These are phyloP conservation scores for Entomortierella parvispora DNA, from an alignment of 192 early-diverging fungal species.

Conservation along the genomic window DNA sequence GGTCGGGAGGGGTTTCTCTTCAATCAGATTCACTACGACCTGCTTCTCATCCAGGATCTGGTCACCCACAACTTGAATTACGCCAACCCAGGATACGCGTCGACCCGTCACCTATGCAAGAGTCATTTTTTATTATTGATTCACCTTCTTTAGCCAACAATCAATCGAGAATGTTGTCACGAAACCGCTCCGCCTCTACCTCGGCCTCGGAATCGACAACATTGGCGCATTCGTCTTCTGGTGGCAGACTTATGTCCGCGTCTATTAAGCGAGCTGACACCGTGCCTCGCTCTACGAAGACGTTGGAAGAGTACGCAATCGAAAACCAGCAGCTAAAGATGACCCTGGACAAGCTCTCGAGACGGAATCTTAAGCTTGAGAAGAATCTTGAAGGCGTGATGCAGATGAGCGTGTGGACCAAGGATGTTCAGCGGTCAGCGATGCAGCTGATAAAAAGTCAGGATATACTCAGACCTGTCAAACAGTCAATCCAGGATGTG, in stretches of 20 bases:
- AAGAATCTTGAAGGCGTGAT: slow-evolving; percentile 44
- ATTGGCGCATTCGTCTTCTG: background rate
- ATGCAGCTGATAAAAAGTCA: slow-evolving; percentile 49
- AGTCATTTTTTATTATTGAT: slow-evolving; percentile 63
- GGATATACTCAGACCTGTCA: slow-evolving; percentile 44
- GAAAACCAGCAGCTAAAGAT: slow-evolving; percentile 75
- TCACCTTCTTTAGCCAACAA: slow-evolving; percentile 3
- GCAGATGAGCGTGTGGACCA: slow-evolving; percentile 52
- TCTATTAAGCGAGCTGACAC: slow-evolving; percentile 5
- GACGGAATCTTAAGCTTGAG: slow-evolving; percentile 47
- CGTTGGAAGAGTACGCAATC: slow-evolving; percentile 69
- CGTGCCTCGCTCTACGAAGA: slow-evolving; percentile 50
- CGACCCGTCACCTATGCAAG: slow-evolving; percentile 55
- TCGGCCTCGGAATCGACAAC: slow-evolving; percentile 8
- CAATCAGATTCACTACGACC: background rate
- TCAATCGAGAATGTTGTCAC: background rate
- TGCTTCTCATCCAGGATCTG: background rate
- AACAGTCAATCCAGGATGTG: slow-evolving; percentile 40
- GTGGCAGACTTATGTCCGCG: background rate
- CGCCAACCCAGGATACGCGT: slow-evolving; percentile 11
- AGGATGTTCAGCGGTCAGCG: slow-evolving; percentile 42
- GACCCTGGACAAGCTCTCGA: slow-evolving; percentile 69
- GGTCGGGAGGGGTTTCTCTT: background rate
- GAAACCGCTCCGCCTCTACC: slow-evolving; percentile 7
- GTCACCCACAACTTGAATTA: background rate